phyloP scores from a whole-genome alignment of 768 basidiomycete species.

The Tephrocybe sp. region DNA sequence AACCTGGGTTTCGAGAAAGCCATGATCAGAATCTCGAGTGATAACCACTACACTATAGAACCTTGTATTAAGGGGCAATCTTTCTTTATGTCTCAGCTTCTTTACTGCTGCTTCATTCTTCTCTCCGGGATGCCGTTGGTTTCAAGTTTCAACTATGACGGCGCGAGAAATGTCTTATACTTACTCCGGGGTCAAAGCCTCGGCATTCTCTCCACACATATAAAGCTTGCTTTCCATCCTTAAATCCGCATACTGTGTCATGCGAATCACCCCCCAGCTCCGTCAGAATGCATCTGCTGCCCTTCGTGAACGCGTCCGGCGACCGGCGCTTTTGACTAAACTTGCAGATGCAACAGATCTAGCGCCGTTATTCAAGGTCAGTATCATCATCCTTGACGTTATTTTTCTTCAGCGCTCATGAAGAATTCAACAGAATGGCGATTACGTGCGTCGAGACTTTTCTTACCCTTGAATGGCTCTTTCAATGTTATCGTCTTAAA shows the following conservation, averaged over 20 bases:
- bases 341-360: slow-evolving; percentile 35
- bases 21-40: slow-evolving; percentile 18
- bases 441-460: slow-evolving; percentile 35
- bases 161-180: slow-evolving; percentile 1
- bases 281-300: slow-evolving; percentile 32
- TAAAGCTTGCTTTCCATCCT: background rate
- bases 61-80: background rate
- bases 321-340: slow-evolving; percentile 35
- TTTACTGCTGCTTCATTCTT: too few relatives aligned
- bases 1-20: slow-evolving; percentile 19
- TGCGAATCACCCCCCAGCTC: slow-evolving; percentile 27
- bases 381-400: background rate
- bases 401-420: background rate
- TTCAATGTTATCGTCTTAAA: background rate
- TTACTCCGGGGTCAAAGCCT: background rate
- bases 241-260: slow-evolving; percentile 9
- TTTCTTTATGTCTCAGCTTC: background rate
- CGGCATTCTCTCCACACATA: background rate
- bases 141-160: background rate
- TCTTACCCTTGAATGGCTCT: background rate
- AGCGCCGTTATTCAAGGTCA: slow-evolving; percentile 39
- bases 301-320: slow-evolving; percentile 39
- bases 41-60: slow-evolving; percentile 20
- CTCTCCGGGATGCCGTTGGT: too few relatives aligned
- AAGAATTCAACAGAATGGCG: slow-evolving; percentile 33